Evolutionary conservation across 306 rosid genomes (phyloP).

Genomic region (Betula pendula): DNA sequence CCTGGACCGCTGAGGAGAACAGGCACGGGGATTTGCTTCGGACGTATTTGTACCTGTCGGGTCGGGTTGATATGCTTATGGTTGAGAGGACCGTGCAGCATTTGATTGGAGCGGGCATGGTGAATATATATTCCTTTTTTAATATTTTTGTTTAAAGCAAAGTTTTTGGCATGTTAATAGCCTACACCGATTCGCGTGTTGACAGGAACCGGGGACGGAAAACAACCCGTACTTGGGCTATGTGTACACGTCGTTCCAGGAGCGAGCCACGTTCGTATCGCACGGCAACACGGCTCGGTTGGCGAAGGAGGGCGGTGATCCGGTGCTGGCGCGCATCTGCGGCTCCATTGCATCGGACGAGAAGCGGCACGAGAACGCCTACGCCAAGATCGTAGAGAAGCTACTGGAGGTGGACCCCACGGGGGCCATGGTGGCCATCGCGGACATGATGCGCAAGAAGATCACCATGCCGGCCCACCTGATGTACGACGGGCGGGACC

Average conservation of each 20-base stretch:
- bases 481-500: conserved; percentile 66
- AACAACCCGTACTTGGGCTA: conserved; percentile 77
- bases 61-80: conserved; percentile 83
- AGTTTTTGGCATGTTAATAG: no score
- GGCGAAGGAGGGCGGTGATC: conserved; percentile 55
- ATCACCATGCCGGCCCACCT: conserved; percentile 70
- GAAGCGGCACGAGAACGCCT: conserved; percentile 65
- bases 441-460: conserved; percentile 65
- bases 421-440: conserved; percentile 49
- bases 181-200: background rate
- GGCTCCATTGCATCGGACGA: conserved; percentile 70
- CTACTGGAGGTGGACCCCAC: conserved; percentile 68
- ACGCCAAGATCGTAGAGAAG: conserved; percentile 56
- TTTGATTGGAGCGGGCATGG: conserved; percentile 75
- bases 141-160: no score
- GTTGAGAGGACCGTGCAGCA: conserved; percentile 67
- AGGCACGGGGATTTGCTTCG: conserved; percentile 80
- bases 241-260: conserved; percentile 74
- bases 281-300: conserved; percentile 79
- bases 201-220: conserved; percentile 61
- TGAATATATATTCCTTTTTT: conserved; percentile 14
- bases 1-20: conserved; percentile 85
- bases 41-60: conserved; percentile 64
- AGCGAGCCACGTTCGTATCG: conserved; percentile 64
- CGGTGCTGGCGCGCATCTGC: conserved; percentile 56